These are phyloP conservation scores for Forsythia suspensa DNA, from an alignment of 257 asterid species.

Conservation along the genomic window DNA sequence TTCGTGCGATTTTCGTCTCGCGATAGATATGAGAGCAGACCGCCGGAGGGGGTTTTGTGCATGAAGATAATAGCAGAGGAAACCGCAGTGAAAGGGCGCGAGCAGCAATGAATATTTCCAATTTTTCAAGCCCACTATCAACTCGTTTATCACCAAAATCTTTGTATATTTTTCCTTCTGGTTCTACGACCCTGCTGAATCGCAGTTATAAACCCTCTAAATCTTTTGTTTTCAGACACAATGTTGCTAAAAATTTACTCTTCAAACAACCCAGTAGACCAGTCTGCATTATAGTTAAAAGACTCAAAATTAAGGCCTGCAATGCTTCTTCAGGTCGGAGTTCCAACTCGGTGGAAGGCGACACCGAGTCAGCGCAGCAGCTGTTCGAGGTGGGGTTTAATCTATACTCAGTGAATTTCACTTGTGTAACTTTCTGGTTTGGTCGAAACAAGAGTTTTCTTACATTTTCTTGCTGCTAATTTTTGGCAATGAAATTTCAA, in stretches of 20 bases:
- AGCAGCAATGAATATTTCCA: constrained; percentile 21
- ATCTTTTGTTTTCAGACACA: constrained; percentile 19
- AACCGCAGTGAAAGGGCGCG: not conserved
- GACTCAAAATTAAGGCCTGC: constrained; percentile 34
- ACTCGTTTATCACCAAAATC: constrained; percentile 23
- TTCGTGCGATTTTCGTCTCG: not conserved
- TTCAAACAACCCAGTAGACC: constrained; percentile 17
- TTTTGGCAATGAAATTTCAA: not conserved
- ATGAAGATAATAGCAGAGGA: not conserved
- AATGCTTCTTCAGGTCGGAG: constrained; percentile 38
- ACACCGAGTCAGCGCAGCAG: constrained; percentile 50
- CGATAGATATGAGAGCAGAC: not conserved
- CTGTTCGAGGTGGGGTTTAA: constrained; percentile 49
- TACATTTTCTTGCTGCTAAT: not conserved
- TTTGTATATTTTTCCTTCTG: constrained; percentile 17
- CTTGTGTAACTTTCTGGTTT: not conserved
- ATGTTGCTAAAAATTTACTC: constrained; percentile 18
- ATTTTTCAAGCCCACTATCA: constrained; percentile 16
- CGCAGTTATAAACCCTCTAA: constrained; percentile 25
- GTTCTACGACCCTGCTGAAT: constrained; percentile 24
- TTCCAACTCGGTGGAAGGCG: constrained; percentile 41
- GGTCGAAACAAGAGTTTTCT: constrained; percentile 1
- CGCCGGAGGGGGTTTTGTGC: not conserved
- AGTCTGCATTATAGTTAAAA: constrained; percentile 19
- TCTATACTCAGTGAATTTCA: not conserved